Percentiles rank a stretch among this genome's conserved stretches.
Evolutionary conservation across 139 green algal species (phyloP).

Genomic region (Trebouxia sp.): DNA sequence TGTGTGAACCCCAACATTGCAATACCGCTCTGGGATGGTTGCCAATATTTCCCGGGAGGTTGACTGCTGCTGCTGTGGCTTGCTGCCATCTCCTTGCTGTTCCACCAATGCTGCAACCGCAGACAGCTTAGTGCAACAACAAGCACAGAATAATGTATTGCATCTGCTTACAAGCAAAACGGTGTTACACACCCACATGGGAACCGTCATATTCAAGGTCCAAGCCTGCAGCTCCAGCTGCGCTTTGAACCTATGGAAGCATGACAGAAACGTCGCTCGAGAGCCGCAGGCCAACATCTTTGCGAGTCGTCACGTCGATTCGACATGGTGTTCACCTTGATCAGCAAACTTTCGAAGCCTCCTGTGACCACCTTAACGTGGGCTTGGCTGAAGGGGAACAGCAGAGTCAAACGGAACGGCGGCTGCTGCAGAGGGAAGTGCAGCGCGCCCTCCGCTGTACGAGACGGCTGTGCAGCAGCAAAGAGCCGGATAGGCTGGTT

Average conservation of each 20-base stretch:
- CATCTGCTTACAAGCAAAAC: too few species aligned
- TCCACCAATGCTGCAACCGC: background rate
- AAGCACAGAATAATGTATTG: too few species aligned
- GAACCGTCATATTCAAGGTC: slow-evolving; percentile 12
- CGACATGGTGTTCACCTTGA: background rate
- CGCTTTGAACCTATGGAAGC: background rate
- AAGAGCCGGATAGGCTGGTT: background rate
- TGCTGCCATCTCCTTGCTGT: background rate
- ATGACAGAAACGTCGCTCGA: too few species aligned
- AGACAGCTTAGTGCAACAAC: background rate
- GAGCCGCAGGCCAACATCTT: too few species aligned
- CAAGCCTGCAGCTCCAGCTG: background rate
- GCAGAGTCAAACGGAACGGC: background rate
- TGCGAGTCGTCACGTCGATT: background rate
- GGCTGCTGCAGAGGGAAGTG: background rate
- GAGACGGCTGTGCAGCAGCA: background rate
- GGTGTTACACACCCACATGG: slow-evolving; percentile 5
- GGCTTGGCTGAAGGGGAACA: slow-evolving; percentile 2
- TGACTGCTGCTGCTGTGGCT: background rate
- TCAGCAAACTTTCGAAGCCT: background rate
- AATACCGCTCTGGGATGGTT: slow-evolving; percentile 12
- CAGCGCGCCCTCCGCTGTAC: background rate
- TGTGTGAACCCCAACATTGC: slow-evolving; percentile 7
- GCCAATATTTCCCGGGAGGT: background rate
- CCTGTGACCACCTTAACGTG: background rate